phyloP scores from a whole-genome alignment of 2,329 filamentous ascomycete genomes.

The Aspergillus pseudoviridinutans region DNA sequence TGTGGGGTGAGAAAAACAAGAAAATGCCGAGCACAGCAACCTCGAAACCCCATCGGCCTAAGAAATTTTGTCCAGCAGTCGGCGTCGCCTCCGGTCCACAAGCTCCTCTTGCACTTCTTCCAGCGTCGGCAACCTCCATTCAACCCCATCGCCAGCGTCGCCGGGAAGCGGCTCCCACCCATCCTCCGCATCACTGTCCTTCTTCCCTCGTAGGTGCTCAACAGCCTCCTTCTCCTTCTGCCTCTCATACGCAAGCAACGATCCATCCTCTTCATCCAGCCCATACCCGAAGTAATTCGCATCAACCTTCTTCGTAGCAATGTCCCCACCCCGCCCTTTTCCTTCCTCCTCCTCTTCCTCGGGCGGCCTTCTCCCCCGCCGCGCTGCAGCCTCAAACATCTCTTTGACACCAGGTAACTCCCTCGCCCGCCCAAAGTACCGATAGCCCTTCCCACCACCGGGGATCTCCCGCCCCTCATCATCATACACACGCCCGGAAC shows the following conservation, averaged over 20 bases:
- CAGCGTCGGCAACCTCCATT: conserved; percentile 77
- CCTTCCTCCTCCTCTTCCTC: conserved; percentile 67
- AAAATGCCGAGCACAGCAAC: conserved; percentile 12
- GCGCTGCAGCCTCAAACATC: conserved; percentile 76
- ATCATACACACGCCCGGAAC: conserved; percentile 66
- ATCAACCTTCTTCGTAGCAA: conserved; percentile 67
- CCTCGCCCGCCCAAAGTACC: conserved; percentile 85
- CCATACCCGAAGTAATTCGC: conserved; percentile 96
- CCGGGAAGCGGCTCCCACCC: conserved; percentile 86
- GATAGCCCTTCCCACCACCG: conserved; percentile 79
- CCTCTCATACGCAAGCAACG: conserved; percentile 73
- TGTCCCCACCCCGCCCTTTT: conserved; percentile 36
- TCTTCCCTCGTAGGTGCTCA: conserved; percentile 61
- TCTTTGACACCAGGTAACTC: conserved; percentile 96
- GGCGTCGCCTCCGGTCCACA: conserved; percentile 77
- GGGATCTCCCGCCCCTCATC: conserved; percentile 68
- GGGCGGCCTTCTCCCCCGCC: conserved; percentile 58
- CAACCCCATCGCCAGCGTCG: conserved; percentile 74
- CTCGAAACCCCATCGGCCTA: conserved; percentile 22
- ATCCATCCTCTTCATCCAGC: conserved; percentile 83
- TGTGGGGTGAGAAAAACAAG: conserved; percentile 4
- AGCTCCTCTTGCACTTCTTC: conserved; percentile 95
- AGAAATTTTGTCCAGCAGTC: conserved; percentile 75
- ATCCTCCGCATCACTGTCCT: conserved; percentile 56
- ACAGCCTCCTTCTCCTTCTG: conserved; percentile 78